Evolutionary conservation across 768 basidiomycete genomes (phyloP).

Genomic region (Porphyrellus cyaneotinctus): DNA sequence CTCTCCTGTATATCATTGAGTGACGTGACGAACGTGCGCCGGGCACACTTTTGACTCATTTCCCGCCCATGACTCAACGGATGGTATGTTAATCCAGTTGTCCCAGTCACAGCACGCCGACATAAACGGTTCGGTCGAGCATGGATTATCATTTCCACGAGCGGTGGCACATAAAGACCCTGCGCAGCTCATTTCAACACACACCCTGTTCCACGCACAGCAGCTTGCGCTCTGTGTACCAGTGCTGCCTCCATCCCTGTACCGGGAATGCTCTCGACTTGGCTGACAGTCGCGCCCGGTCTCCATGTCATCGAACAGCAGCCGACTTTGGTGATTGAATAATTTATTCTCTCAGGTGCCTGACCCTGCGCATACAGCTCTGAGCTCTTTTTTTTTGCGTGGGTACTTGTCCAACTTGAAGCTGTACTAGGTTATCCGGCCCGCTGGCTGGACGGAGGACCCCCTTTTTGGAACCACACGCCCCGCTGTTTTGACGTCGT

Average conservation of each 20-base stretch:
- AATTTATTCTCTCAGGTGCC: neutral
- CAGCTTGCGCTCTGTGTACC: neutral
- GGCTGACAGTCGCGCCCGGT: neutral
- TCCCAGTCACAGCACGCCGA: too few relatives aligned
- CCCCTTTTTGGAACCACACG: neutral
- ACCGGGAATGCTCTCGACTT: neutral
- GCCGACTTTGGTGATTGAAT: neutral
- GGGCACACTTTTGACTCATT: neutral
- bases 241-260: neutral
- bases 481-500: too few relatives aligned
- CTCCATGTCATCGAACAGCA: neutral
- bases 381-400: neutral
- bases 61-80: too few relatives aligned
- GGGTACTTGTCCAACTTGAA: neutral
- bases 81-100: too few relatives aligned
- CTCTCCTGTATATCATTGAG: neutral
- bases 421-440: neutral
- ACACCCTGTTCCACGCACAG: neutral
- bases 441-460: neutral
- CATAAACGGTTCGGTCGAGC: too few relatives aligned
- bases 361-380: neutral
- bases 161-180: too few relatives aligned
- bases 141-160: too few relatives aligned
- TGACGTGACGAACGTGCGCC: constrained; percentile 13
- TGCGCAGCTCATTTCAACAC: neutral